These are phyloP conservation scores for Venturia effusa DNA, from an alignment of 2,329 filamentous ascomycete genomes.

Conservation along the genomic window DNA sequence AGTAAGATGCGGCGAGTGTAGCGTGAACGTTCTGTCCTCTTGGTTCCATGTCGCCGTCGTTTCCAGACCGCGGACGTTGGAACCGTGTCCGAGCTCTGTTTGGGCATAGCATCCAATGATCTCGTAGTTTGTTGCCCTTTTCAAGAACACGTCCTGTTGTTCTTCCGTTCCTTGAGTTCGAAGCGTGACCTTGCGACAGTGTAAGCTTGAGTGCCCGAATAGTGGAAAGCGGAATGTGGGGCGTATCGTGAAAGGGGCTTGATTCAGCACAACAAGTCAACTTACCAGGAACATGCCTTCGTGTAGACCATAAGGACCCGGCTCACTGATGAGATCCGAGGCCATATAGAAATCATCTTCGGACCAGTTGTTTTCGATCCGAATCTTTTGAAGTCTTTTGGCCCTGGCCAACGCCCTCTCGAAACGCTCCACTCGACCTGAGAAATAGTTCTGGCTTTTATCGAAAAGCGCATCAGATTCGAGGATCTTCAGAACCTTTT, in stretches of 20 bases:
- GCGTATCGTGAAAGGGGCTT: constrained; percentile 31
- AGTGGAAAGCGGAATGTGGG: not conserved
- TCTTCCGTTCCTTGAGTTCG: constrained; percentile 61
- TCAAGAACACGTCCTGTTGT: constrained; percentile 63
- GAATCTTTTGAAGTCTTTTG: constrained; percentile 58
- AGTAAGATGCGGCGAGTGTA: constrained; percentile 64
- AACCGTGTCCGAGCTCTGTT: constrained; percentile 70
- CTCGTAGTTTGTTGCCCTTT: constrained; percentile 57
- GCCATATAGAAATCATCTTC: constrained; percentile 53
- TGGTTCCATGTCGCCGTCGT: constrained; percentile 65
- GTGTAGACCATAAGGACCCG: constrained; percentile 63
- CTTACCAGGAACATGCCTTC: constrained; percentile 56
- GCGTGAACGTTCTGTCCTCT: constrained; percentile 61
- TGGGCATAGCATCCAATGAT: constrained; percentile 73
- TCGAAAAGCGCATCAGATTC: constrained; percentile 60
- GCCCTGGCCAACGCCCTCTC: constrained; percentile 58
- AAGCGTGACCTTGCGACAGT: constrained; percentile 45
- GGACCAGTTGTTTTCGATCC: constrained; percentile 56
- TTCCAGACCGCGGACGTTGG: constrained; percentile 65
- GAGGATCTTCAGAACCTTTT: constrained; percentile 51
- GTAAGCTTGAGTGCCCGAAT: constrained; percentile 11
- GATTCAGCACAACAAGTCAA: constrained; percentile 22
- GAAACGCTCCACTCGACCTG: constrained; percentile 57
- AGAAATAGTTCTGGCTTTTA: constrained; percentile 68
- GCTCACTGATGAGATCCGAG: constrained; percentile 60